Evolutionary conservation across 1,284 basidiomycete genomes (phyloP).

Genomic region (Pseudomicrostroma phylloplanum): DNA sequence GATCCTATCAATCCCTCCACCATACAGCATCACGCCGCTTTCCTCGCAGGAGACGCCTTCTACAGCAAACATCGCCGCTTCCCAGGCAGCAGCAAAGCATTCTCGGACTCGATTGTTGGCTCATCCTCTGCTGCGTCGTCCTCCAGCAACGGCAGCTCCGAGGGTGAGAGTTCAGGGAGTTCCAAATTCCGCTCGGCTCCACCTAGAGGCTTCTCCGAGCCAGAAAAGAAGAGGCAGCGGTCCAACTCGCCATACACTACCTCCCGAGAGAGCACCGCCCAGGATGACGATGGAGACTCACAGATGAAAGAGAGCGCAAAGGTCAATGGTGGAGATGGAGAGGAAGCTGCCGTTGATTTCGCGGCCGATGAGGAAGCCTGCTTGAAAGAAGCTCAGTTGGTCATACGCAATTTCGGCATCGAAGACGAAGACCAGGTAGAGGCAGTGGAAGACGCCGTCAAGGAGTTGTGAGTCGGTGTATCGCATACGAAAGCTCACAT

Average conservation of each 20-base stretch:
- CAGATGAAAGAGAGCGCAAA: neutral
- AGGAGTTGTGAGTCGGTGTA: neutral
- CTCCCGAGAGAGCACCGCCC: neutral
- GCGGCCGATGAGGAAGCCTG: neutral
- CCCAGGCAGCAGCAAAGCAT: constrained; percentile 48
- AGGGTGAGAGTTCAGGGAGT: neutral
- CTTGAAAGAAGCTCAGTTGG: neutral
- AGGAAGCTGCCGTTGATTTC: neutral
- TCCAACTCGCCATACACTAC: neutral
- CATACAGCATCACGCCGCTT: constrained; percentile 48
- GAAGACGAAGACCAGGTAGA: constrained; percentile 12
- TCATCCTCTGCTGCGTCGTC: neutral
- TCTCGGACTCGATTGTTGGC: constrained; percentile 12
- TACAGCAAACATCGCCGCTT: constrained; percentile 49
- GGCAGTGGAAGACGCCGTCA: constrained; percentile 7
- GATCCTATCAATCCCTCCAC: constrained; percentile 43
- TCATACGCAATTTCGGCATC: neutral
- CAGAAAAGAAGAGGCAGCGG: constrained; percentile 10
- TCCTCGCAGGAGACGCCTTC: constrained; percentile 54
- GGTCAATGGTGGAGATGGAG: no score
- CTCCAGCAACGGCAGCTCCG: neutral
- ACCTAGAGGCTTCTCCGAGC: constrained; percentile 8
- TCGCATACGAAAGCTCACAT: no score
- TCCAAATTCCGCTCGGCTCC: neutral
- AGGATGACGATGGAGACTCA: neutral